phyloP scores from a whole-genome alignment of 108 stramenopile genomes.

The Fragilaria crotonensis region DNA sequence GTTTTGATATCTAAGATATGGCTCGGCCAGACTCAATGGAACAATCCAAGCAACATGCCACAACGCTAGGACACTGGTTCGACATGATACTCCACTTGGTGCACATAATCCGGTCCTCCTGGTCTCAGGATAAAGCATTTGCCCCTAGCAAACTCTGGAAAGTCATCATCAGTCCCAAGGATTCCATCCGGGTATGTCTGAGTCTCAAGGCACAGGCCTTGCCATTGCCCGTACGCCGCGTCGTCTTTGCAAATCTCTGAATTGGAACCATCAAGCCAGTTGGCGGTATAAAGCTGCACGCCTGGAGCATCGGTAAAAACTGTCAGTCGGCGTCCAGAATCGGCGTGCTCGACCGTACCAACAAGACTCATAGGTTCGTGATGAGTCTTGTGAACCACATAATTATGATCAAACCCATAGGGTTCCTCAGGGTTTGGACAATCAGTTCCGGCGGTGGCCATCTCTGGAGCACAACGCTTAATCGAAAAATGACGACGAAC shows the following conservation, averaged over 20 bases:
- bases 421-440: conserved; percentile 16
- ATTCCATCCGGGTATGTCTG: conserved; percentile 81
- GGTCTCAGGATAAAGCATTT: conserved; percentile 54
- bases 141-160: conserved; percentile 44
- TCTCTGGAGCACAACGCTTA: not conserved
- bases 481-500: conserved; percentile 13
- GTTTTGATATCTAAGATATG: too few species aligned
- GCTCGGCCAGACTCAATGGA: too few species aligned
- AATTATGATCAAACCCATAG: conserved; percentile 85
- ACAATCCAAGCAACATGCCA: too few species aligned
- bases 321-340: conserved; percentile 31
- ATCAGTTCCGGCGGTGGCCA: conserved; percentile 12
- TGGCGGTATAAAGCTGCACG: conserved; percentile 83
- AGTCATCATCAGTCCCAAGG: conserved; percentile 2
- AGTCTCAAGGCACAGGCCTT: conserved; percentile 80
- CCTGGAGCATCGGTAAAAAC: conserved; percentile 73
- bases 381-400: conserved; percentile 39
- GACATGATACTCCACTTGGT: conserved; percentile 29
- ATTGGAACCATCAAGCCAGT: conserved; percentile 45
- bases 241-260: conserved; percentile 36
- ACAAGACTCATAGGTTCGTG: conserved; percentile 12
- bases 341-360: conserved; percentile 22
- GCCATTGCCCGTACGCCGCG: conserved; percentile 43
- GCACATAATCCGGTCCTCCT: conserved; percentile 37
- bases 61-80: too few species aligned